Evolutionary conservation across 805 yeast species (phyloP), one percentile per base, ranked within the genome.

Genomic region (Candida ponderosae): DNA sequence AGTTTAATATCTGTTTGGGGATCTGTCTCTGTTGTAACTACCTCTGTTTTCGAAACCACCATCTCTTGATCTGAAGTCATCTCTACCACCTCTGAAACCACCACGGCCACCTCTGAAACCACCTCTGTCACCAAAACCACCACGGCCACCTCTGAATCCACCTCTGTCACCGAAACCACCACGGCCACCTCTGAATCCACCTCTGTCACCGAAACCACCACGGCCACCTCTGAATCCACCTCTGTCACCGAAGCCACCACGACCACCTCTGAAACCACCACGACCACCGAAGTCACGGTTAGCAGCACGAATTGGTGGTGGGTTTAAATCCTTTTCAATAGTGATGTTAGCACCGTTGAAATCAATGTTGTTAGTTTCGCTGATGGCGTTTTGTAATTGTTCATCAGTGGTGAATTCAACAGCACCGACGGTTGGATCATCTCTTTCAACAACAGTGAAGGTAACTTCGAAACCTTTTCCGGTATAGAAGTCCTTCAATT

Each of bases 401-500:
- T 84, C 95, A 54, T 79, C 81, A 42, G 84, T 55, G 42, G 68
- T 64, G 47, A 66, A 63, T 48, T 66, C 72, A 39, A 66, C 47
- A 40, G 66, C 69, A 58, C 72, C 72, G 37, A 68, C 62, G 47
- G 70, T 70, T 41, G 64, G 65, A 39, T 63, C 62, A 42, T 66
- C 72, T 55, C 69, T 62, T 38, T 64, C 59, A 40, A 65, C 72
- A 42, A 65, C 63, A 36, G 71, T 57, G 47, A 80, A 82, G 26
- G 81, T 74, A 40, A 87, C 83, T 41, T 76, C 73, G 45, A 71
- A 59, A 44, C 72, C 76, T 62, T 76, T 81, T 43, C 82, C 88
- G 58, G 95, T 74, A 47, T 87, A 88, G 57, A 85, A 78, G 66
- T 90, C 97, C 68, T 88, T 84, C 56, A 84, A 72, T 53, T 82